Base-by-base conservation (phyloP, 352 stramenopile species). In the Phytophthora agathidicida region DNA sequence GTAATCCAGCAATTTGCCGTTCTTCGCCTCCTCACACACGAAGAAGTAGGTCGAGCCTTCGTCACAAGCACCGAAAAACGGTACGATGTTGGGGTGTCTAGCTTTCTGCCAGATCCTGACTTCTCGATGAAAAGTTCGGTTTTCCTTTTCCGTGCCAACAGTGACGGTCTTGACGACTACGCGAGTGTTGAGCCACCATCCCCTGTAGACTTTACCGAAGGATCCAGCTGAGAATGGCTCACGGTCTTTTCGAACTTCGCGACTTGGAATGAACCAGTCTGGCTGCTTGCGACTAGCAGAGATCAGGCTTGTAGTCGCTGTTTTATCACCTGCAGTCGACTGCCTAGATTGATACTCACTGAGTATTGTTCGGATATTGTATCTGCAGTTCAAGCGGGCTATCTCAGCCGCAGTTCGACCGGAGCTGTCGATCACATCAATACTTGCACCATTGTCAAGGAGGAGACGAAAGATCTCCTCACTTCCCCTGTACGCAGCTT, bases 21-120 rank as follows among this genome's bases (percentile, higher is more conserved):
- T 63, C 17, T 48, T 51, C 6, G 49, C 58, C 28, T 68, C 44
- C 50, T 68, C 50, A 38, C 49, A 68, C 27, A 68, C 59, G n/a
- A 68, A 68, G 26, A 51, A 62, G 36, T 47, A 60, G n/a, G 57
- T 50, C 23, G 55, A 52, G 16, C 35, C 39, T 33, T 68, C 59
- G 9, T 68, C 49, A 22, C 50, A 62, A 10, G 59, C 59, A 5
- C 59, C 59, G 45, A 62, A 68, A 23, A 68, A 60, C 3, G 44
- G 50, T 0, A 68, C 59, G 26, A 68, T 61, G 23, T 68, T 59
- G 1, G 59, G 49, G n/a, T 68, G 50, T n/a, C 53, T 30, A 9
- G 42, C 47, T 24, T 47, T 53, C 19, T 65, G 36, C 59, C 50
- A 68, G 30, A 68, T 61, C 0, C 35, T 22, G 0, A 45, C 50